These are phyloP conservation scores for Mycotypha africana DNA, from an alignment of 371 early-diverging fungal species.

Conservation along the genomic window DNA sequence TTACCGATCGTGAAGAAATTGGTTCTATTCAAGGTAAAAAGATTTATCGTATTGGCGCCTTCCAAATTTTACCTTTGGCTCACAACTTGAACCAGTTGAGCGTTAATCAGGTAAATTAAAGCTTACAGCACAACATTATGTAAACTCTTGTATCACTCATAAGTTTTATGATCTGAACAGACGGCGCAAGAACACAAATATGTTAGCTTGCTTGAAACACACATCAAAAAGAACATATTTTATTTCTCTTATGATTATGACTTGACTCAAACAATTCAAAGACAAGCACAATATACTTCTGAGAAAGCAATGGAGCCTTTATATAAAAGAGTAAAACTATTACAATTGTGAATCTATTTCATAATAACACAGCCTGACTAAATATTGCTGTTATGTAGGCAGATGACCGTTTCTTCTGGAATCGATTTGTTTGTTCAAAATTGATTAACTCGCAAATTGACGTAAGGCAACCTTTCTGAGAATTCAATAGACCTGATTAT, in stretches of 20 bases:
- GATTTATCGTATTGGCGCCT: constrained; percentile 70
- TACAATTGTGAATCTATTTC: not conserved
- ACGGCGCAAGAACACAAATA: constrained; percentile 68
- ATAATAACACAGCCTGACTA: too few relatives aligned
- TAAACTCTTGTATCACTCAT: not conserved
- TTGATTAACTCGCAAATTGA: constrained; percentile 55
- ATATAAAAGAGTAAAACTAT: constrained; percentile 38
- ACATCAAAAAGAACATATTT: constrained; percentile 65
- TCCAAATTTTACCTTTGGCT: constrained; percentile 68
- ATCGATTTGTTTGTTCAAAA: constrained; percentile 62
- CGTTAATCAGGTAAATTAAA: constrained; percentile 42
- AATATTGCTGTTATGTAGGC: constrained; percentile 37
- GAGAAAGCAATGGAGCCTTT: constrained; percentile 19
- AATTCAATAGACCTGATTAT: too few relatives aligned
- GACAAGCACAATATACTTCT: constrained; percentile 45
- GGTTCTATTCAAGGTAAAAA: constrained; percentile 61
- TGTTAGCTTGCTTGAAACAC: constrained; percentile 61
- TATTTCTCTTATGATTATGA: constrained; percentile 88
- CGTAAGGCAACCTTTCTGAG: too few relatives aligned
- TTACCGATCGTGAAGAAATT: constrained; percentile 69
- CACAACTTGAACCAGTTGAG: constrained; percentile 38
- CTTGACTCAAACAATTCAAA: constrained; percentile 79
- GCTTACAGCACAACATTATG: not conserved
- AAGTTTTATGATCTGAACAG: constrained; percentile 2
- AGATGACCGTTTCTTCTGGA: constrained; percentile 92